phyloP scores from a whole-genome alignment of 2,329 filamentous ascomycete genomes.

The Trichoderma arundinaceum region DNA sequence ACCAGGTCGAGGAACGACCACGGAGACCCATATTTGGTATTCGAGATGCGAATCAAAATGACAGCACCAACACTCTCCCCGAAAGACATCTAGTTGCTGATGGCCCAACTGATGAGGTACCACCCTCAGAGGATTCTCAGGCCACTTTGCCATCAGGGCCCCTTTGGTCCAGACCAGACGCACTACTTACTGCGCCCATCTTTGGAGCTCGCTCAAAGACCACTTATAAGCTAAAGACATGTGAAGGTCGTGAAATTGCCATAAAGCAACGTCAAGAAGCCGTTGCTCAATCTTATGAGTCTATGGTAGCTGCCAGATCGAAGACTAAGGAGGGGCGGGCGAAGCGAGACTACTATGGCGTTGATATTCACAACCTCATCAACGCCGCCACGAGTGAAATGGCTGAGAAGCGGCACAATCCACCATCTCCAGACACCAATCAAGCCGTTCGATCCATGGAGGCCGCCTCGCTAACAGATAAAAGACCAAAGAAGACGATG shows the following conservation, averaged over 20 bases:
- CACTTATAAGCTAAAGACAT: constrained; percentile 56
- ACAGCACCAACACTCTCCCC: neutral
- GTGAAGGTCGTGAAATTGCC: constrained; percentile 61
- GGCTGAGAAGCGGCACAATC: constrained; percentile 43
- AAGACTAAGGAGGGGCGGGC: constrained; percentile 70
- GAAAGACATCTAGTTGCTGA: neutral
- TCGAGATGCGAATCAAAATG: constrained; percentile 27
- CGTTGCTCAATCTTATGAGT: constrained; percentile 63
- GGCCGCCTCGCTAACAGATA: constrained; percentile 37
- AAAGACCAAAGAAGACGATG: constrained; percentile 58
- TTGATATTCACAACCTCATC: constrained; percentile 86
- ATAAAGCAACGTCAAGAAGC: constrained; percentile 60
- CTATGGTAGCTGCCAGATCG: constrained; percentile 71
- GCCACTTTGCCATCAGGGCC: constrained; percentile 23
- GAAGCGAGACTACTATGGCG: constrained; percentile 82
- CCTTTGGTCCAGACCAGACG: constrained; percentile 35
- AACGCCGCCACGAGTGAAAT: constrained; percentile 70
- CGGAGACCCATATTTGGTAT: neutral
- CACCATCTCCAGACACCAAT: constrained; percentile 32
- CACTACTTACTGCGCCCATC: constrained; percentile 41
- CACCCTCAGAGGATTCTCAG: neutral
- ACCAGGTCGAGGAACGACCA: constrained; percentile 32
- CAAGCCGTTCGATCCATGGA: constrained; percentile 54
- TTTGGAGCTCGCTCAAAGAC: constrained; percentile 38
- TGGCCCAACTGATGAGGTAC: neutral